phyloP scores from a whole-genome alignment of 192 early-diverging fungal genomes.

The Mortierella hygrophila region DNA sequence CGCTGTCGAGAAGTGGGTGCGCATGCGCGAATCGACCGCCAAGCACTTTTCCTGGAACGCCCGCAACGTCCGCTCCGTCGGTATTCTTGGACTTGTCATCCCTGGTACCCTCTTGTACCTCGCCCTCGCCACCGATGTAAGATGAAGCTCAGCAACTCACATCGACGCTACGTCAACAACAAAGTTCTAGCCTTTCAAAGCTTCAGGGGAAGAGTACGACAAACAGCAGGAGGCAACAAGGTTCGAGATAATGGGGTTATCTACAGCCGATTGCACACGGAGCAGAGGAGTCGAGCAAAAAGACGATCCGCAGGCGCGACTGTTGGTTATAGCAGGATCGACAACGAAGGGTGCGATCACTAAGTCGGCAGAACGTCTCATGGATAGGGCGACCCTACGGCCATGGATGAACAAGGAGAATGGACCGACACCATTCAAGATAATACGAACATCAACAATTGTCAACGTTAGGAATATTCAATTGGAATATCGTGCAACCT shows the following conservation, averaged over 20 bases:
- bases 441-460: neutral
- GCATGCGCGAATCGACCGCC: slow-evolving; percentile 56
- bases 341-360: too few relatives aligned
- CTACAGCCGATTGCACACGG: too few relatives aligned
- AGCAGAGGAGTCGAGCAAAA: too few relatives aligned
- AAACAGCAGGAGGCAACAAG: too few relatives aligned
- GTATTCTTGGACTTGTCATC: slow-evolving; percentile 49
- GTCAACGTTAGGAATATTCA: neutral
- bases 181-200: too few relatives aligned
- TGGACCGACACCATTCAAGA: neutral
- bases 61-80: slow-evolving; percentile 38
- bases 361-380: too few relatives aligned
- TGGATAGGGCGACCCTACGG: too few relatives aligned
- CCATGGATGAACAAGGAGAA: neutral
- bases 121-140: slow-evolving; percentile 38
- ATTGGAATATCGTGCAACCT: neutral
- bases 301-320: too few relatives aligned
- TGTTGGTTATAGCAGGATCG: too few relatives aligned
- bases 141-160: neutral
- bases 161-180: too few relatives aligned
- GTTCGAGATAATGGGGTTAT: too few relatives aligned
- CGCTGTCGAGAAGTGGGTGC: slow-evolving; percentile 56
- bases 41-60: slow-evolving; percentile 47
- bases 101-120: slow-evolving; percentile 46
- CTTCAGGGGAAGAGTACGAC: neutral